These are phyloP conservation scores for Mariannaea elegans DNA, from an alignment of 2,329 filamentous ascomycete genomes.

Conservation along the genomic window DNA sequence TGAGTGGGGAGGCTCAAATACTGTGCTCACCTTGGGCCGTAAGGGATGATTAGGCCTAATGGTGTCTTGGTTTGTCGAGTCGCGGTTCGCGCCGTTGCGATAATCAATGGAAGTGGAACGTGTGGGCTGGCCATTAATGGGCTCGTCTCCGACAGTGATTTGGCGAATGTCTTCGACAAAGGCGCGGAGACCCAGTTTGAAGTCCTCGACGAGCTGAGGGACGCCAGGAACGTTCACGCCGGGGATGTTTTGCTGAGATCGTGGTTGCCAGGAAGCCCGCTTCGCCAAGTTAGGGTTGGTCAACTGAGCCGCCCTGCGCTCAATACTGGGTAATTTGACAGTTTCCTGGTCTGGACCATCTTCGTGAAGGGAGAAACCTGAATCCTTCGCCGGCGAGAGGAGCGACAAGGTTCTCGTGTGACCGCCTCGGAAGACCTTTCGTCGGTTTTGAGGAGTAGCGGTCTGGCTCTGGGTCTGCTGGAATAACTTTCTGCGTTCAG, in stretches of 20 bases:
- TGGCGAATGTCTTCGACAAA: conserved; percentile 96
- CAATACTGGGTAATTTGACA: conserved; percentile 39
- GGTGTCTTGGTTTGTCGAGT: conserved; percentile 52
- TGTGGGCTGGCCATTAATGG: conserved; percentile 63
- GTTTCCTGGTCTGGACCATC: conserved; percentile 44
- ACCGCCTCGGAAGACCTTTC: conserved; percentile 74
- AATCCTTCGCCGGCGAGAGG: conserved; percentile 72
- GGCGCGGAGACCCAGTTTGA: conserved; percentile 89
- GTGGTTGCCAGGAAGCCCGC: conserved; percentile 68
- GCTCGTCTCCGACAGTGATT: conserved; percentile 95
- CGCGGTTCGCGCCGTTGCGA: conserved; percentile 29
- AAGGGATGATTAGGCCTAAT: conserved; percentile 54
- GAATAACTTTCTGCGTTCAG: conserved; percentile 77
- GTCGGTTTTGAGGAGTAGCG: conserved; percentile 53
- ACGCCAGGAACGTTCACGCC: conserved; percentile 56
- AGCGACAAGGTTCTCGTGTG: conserved; percentile 77
- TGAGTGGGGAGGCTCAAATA: conserved; percentile 50
- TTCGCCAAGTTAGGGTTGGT: conserved; percentile 56
- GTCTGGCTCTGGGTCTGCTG: conserved; percentile 57
- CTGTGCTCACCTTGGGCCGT: conserved; percentile 53
- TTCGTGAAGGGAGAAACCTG: conserved; percentile 54
- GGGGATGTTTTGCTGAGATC: conserved; percentile 53
- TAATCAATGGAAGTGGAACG: conserved; percentile 34
- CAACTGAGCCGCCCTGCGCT: conserved; percentile 46
- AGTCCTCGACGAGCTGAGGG: conserved; percentile 88